These are phyloP conservation scores for Erythrobasidium hasegawianum DNA, from an alignment of 1,284 basidiomycete species.

Conservation along the genomic window DNA sequence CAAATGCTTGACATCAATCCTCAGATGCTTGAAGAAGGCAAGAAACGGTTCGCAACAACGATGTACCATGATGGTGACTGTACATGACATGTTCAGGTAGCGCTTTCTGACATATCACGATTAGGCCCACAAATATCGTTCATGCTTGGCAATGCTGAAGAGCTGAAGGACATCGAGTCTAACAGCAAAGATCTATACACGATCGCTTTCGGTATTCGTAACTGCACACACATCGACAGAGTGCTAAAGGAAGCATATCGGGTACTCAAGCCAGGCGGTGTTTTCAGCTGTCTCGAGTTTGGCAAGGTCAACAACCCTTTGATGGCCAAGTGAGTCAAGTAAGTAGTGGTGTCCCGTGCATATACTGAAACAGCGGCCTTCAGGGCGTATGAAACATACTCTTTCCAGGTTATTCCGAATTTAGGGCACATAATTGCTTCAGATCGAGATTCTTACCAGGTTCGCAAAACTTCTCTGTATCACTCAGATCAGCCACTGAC, in stretches of 20 bases:
- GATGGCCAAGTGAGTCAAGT: conserved; percentile 67
- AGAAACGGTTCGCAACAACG: conserved; percentile 83
- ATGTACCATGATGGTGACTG: conserved; percentile 92
- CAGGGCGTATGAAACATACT: conserved; percentile 91
- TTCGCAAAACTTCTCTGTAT: neutral
- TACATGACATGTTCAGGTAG: conserved; percentile 33
- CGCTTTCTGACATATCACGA: conserved; percentile 38
- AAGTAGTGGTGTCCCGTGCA: neutral
- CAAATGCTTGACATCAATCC: conserved; percentile 92
- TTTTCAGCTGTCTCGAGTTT: conserved; percentile 94
- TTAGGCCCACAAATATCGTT: conserved; percentile 90
- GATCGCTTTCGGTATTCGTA: conserved; percentile 97
- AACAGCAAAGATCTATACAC: conserved; percentile 94
- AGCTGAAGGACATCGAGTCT: conserved; percentile 66
- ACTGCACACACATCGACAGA: conserved; percentile 88
- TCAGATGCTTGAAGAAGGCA: conserved; percentile 91
- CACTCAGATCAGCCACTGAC: neutral
- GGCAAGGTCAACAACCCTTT: conserved; percentile 88
- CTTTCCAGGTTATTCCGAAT: conserved; percentile 91
- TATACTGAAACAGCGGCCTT: neutral
- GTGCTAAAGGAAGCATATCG: conserved; percentile 87
- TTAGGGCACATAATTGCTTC: conserved; percentile 93
- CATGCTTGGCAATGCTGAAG: conserved; percentile 89
- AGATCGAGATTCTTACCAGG: conserved; percentile 87
- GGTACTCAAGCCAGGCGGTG: conserved; percentile 93